Conservation (phyloP, 2,329 filamentous ascomycete species). For the Paracoccidioides brasiliensis region DNA sequence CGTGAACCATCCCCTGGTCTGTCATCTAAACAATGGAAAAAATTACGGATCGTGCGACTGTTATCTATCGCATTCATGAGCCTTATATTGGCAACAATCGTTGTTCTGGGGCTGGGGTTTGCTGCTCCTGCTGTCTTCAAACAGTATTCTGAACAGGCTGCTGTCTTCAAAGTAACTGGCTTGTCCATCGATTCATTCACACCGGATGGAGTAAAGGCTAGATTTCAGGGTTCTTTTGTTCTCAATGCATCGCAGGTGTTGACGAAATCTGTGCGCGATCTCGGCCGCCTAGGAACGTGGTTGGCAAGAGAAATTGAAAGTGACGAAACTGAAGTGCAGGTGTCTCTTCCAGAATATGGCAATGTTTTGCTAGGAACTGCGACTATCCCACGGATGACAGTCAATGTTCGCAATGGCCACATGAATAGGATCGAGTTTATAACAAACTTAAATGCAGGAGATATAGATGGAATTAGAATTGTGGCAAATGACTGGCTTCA, state of each 20-base stretch:
- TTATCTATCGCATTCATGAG: slow-evolving; percentile 60
- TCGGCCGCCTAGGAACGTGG: slow-evolving; percentile 70
- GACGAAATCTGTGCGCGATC: slow-evolving; percentile 55
- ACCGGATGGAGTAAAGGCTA: slow-evolving; percentile 58
- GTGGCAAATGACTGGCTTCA: slow-evolving; percentile 83
- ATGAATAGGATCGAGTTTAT: slow-evolving; percentile 68
- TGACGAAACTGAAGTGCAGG: slow-evolving; percentile 55
- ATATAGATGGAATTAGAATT: slow-evolving; percentile 60
- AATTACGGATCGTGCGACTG: slow-evolving; percentile 50
- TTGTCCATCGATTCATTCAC: slow-evolving; percentile 81
- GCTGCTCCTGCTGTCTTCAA: slow-evolving; percentile 67
- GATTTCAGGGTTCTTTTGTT: slow-evolving; percentile 67
- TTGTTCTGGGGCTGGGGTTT: slow-evolving; percentile 67
- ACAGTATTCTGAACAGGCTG: slow-evolving; percentile 73
- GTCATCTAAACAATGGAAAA: slow-evolving; percentile 11
- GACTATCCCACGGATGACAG: slow-evolving; percentile 57
- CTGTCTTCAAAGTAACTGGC: slow-evolving; percentile 68
- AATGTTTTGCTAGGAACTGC: slow-evolving; percentile 67
- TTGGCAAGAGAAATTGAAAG: slow-evolving; percentile 65
- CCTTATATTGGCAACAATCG: slow-evolving; percentile 49
- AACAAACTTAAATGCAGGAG: slow-evolving; percentile 60
- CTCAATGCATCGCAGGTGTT: slow-evolving; percentile 67
- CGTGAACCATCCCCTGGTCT: slow-evolving; percentile 10
- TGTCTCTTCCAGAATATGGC: slow-evolving; percentile 73
- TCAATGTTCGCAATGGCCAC: slow-evolving; percentile 66